Conservation (phyloP, 1,284 basidiomycete genomes). For the Tilletia walkeri region DNA sequence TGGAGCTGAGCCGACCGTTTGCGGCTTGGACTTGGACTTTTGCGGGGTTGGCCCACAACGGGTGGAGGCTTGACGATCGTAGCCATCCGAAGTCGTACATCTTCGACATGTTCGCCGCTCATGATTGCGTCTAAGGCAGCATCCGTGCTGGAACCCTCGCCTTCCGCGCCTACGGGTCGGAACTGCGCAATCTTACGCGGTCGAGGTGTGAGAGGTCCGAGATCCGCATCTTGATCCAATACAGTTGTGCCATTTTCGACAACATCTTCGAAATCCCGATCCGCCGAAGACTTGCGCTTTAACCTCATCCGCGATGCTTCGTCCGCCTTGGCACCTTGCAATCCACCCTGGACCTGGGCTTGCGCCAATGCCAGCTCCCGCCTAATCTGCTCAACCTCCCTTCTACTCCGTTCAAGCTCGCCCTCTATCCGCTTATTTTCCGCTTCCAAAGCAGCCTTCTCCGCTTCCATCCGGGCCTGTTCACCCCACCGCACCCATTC, state of each 20-base stretch:
- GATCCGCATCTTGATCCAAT: not conserved
- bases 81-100: conserved; percentile 17
- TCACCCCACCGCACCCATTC: conserved; percentile 52
- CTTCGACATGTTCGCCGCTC: conserved; percentile 25
- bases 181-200: conserved; percentile 24
- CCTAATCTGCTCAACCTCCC: conserved; percentile 14
- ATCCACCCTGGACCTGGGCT: conserved; percentile 24
- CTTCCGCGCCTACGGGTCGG: conserved; percentile 14
- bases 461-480: conserved; percentile 31
- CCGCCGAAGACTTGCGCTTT: conserved; percentile 12
- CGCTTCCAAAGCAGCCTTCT: conserved; percentile 27
- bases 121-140: conserved; percentile 17
- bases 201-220: not conserved
- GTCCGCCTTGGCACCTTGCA: conserved; percentile 18
- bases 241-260: not conserved
- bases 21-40: conserved; percentile 45
- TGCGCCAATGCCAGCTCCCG: not conserved
- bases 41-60: conserved; percentile 52
- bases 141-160: conserved; percentile 15
- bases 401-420: conserved; percentile 26
- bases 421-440: conserved; percentile 21
- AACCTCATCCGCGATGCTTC: conserved; percentile 15
- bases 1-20: conserved; percentile 31
- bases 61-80: conserved; percentile 47
- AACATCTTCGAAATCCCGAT: not conserved